These are phyloP conservation scores for Gossypium davidsonii DNA, from an alignment of 441 rosid genomes.

Conservation along the genomic window DNA sequence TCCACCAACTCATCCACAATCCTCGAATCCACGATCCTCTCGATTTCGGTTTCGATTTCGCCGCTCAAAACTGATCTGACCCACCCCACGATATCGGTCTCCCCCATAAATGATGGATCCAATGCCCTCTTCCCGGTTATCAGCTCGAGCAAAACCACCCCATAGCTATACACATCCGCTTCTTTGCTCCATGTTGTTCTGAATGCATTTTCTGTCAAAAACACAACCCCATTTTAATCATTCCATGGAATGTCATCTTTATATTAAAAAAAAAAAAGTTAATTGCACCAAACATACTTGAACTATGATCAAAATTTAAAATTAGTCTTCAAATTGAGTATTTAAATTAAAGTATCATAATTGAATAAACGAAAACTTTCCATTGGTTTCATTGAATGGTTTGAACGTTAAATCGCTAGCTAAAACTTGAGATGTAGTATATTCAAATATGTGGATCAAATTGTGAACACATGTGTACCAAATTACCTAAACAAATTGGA, in stretches of 20 bases:
- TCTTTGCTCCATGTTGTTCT: constrained; percentile 43
- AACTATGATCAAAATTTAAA: neutral
- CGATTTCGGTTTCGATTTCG: constrained; percentile 3
- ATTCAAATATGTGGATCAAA: neutral
- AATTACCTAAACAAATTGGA: neutral
- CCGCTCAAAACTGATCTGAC: constrained; percentile 32
- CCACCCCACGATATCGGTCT: constrained; percentile 48
- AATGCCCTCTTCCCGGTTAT: constrained; percentile 52
- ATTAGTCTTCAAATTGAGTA: neutral
- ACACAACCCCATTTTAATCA: neutral
- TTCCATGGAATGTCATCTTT: neutral
- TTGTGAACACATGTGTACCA: neutral
- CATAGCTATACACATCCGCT: constrained; percentile 72
- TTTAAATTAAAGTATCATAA: too few species aligned
- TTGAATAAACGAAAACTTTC: neutral
- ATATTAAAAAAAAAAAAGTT: too few species aligned
- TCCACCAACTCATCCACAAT: constrained; percentile 43
- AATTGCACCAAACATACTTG: neutral
- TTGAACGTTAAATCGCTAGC: neutral
- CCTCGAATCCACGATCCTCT: constrained; percentile 37
- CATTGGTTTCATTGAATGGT: neutral
- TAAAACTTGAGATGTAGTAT: neutral
- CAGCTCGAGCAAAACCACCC: constrained; percentile 70
- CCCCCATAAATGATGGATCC: constrained; percentile 43
- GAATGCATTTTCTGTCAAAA: constrained; percentile 60